A percentile compares a stretch with the other conserved stretches of the same genome.
Conservation (phyloP, 2,329 filamentous ascomycete genomes). For the Aspergillus ruber region DNA sequence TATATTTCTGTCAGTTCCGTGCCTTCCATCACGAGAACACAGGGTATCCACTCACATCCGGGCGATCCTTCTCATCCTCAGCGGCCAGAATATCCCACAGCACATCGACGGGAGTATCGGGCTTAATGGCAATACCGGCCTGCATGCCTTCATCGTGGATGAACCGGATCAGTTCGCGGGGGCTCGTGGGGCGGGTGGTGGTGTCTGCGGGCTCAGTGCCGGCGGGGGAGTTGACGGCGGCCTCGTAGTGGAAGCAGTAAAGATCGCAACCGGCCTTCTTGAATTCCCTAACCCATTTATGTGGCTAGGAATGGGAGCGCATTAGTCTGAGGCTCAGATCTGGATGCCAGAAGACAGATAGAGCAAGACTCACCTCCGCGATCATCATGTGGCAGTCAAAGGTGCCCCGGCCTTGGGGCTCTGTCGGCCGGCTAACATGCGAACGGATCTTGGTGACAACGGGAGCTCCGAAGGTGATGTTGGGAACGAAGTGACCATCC, state of each 20-base stretch:
- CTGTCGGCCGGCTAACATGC: constrained; percentile 70
- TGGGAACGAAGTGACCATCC: constrained; percentile 98
- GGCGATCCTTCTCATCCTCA: constrained; percentile 64
- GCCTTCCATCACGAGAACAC: neutral
- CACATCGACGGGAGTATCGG: constrained; percentile 81
- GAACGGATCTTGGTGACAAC: constrained; percentile 90
- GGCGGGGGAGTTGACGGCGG: constrained; percentile 73
- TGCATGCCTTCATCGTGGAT: constrained; percentile 85
- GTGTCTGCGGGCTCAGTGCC: constrained; percentile 69
- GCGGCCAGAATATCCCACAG: constrained; percentile 83
- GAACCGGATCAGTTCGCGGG: constrained; percentile 77
- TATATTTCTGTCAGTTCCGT: constrained; percentile 4
- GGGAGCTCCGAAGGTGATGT: constrained; percentile 93
- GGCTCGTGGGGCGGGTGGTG: constrained; percentile 65
- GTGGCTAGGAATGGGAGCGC: constrained; percentile 56
- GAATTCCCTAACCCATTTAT: constrained; percentile 97
- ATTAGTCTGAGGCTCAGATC: neutral
- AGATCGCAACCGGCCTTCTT: constrained; percentile 89
- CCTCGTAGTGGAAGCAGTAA: constrained; percentile 99
- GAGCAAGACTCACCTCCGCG: constrained; percentile 70
- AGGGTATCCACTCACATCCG: constrained; percentile 63
- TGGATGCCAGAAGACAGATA: neutral
- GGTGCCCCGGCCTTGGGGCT: constrained; percentile 71
- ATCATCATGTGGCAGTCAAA: constrained; percentile 99
- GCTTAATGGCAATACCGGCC: constrained; percentile 94